Evolutionary conservation across 1,139 yeast species (phyloP).

Genomic region (Magnusiomyces suaveolens): DNA sequence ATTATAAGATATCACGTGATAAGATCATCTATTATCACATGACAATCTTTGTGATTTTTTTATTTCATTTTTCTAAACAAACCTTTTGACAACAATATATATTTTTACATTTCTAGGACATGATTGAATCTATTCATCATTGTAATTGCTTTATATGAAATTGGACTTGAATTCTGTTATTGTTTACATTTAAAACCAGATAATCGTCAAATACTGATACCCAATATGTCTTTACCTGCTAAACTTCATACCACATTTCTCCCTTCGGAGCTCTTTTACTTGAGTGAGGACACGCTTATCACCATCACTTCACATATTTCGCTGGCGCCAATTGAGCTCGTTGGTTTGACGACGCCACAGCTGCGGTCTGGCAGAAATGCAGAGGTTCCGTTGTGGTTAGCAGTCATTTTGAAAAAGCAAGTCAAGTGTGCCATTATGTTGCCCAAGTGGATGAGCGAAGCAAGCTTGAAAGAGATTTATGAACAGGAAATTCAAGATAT

Average conservation of each 20-base stretch:
- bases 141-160: too few relatives aligned
- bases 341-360: constrained; percentile 46
- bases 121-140: background rate
- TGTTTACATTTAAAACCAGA: background rate
- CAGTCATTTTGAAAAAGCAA: constrained; percentile 71
- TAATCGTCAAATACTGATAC: background rate
- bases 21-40: too few relatives aligned
- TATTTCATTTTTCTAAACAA: background rate
- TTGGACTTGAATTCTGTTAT: background rate
- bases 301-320: constrained; percentile 68
- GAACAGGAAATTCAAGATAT: constrained; percentile 57
- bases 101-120: too few relatives aligned
- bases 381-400: constrained; percentile 80
- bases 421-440: constrained; percentile 77
- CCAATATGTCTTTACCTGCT: constrained; percentile 54
- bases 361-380: constrained; percentile 61
- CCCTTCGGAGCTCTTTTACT: constrained; percentile 71
- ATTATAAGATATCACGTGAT: background rate
- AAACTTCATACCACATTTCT: constrained; percentile 49
- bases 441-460: constrained; percentile 73
- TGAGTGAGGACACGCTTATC: constrained; percentile 72
- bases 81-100: background rate
- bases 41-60: background rate
- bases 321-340: constrained; percentile 51
- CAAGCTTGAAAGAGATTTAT: constrained; percentile 47